Base-by-base conservation (phyloP, 116 monocot species). In the Iris pallida region DNA sequence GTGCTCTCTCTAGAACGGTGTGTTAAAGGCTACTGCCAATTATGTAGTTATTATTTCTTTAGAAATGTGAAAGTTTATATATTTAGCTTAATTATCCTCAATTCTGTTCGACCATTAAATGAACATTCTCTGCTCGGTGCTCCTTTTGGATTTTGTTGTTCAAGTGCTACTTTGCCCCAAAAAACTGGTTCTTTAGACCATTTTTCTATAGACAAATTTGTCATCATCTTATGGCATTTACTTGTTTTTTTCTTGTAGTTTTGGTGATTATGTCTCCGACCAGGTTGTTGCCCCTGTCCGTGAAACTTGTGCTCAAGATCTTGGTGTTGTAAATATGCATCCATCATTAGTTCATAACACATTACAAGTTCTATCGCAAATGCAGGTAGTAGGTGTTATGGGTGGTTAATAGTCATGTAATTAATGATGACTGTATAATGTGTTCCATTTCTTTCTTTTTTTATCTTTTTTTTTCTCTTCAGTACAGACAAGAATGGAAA, bases 401-500 rank as follows among this genome's bases (percentile, higher is more conserved):
- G 2, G 16, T 11, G 60, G 4, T 41, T 59, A n/a, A 16, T 6
- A 20, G 0, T 49, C 2, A 17, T 20, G 64, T 30, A 11, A 54
- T 69, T 58, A 53, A 43, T 66, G 0, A 53, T 71, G 59, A 16
- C 72, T 80, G 57, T 68, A 42, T 59, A 64, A 17, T 53, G 40
- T 47, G 79, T 12, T 63, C 57, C 55, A 40, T 70, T 55, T 67
- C 55, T 65, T 73, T 64, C n/a, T 56, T 74, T 72, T 63, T 16
- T 65, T 7, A 16, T 64, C n/a, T 72, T n/a, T 72, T 63, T 73
- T 66, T 73, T 66, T 75, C 9, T 70, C 47, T 90, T 73, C 97
- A 96, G 96, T 71, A 66, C 85, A 90, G 97, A 58, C 97, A 90
- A 90, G 97, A 98, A 68, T 98, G 97, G 93, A 93, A 98, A 81